Percentiles rank a stretch among this genome's conserved stretches.
phyloP scores from a whole-genome alignment of 441 rosid genomes.

The Jatropha podagrica region DNA sequence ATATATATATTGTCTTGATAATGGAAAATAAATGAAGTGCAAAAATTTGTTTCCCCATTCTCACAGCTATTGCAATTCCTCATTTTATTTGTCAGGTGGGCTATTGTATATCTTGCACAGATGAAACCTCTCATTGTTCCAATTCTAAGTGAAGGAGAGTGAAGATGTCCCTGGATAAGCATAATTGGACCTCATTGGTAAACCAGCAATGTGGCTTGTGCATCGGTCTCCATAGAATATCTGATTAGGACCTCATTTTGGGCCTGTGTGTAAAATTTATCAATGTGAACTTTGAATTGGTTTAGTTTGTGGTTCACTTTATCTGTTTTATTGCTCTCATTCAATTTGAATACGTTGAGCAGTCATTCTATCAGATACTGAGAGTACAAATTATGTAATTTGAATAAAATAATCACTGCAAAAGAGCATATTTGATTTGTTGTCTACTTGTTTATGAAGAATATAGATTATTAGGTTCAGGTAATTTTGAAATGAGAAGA shows the following conservation, averaged over 20 bases:
- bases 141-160: slow-evolving; percentile 69
- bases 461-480: neutral
- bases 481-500: neutral
- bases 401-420: slow-evolving; percentile 26
- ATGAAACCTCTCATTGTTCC: slow-evolving; percentile 97
- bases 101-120: slow-evolving; percentile 92
- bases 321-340: slow-evolving; percentile 15
- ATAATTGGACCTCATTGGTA: slow-evolving; percentile 16
- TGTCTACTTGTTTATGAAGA: neutral
- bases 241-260: slow-evolving; percentile 19
- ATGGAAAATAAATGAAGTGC: no score
- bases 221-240: slow-evolving; percentile 22
- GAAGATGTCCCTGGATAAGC: slow-evolving; percentile 31
- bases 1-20: neutral
- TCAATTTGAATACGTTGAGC: slow-evolving; percentile 15
- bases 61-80: neutral
- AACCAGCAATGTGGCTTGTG: slow-evolving; percentile 25
- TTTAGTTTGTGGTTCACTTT: slow-evolving; percentile 22
- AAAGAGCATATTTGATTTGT: slow-evolving; percentile 1
- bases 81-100: slow-evolving; percentile 63
- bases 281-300: slow-evolving; percentile 26
- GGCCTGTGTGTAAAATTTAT: slow-evolving; percentile 33
- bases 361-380: slow-evolving; percentile 19
- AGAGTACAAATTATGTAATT: slow-evolving; percentile 23
- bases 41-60: neutral